Evolutionary conservation across 352 stramenopile species (phyloP).

Genomic region (Phytophthora tubulina): DNA sequence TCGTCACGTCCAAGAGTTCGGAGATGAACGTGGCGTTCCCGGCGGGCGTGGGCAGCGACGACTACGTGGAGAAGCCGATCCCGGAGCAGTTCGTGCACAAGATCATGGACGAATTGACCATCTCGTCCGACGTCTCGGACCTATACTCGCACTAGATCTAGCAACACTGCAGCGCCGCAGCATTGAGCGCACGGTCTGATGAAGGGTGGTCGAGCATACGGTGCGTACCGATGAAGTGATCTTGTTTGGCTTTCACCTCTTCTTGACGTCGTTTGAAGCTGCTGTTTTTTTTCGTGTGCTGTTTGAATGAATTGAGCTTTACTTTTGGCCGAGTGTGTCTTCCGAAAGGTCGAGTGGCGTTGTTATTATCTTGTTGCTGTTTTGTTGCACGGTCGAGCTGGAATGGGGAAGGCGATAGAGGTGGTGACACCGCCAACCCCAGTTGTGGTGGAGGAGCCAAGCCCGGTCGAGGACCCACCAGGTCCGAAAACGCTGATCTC

Average conservation of each 20-base stretch:
- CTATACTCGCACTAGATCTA: constrained; percentile 90
- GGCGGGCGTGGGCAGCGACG: constrained; percentile 73
- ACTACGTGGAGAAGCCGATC: constrained; percentile 96
- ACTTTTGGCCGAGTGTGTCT: constrained; percentile 27
- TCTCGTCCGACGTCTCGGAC: constrained; percentile 95
- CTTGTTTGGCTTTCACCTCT: neutral
- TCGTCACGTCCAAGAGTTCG: constrained; percentile 97
- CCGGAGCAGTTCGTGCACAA: constrained; percentile 98
- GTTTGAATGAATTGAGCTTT: constrained; percentile 37
- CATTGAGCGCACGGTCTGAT: neutral
- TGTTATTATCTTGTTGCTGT: neutral
- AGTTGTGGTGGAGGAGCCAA: constrained; percentile 26
- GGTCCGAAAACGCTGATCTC: constrained; percentile 41
- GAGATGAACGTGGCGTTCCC: constrained; percentile 98
- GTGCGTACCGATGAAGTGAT: constrained; percentile 17
- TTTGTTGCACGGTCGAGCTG: neutral
- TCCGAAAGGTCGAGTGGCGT: constrained; percentile 34
- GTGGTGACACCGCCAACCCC: constrained; percentile 9
- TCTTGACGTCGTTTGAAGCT: neutral
- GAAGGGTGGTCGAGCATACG: neutral
- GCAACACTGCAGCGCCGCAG: constrained; percentile 1
- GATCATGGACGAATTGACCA: constrained; percentile 83
- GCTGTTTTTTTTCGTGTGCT: constrained; percentile 28
- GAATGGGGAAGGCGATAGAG: constrained; percentile 34
- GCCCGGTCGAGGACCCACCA: constrained; percentile 16